Evolutionary conservation across 129 eudicot genomes (phyloP), one percentile per base, ranked within the genome.

Genomic region (Flaveria linearis): DNA sequence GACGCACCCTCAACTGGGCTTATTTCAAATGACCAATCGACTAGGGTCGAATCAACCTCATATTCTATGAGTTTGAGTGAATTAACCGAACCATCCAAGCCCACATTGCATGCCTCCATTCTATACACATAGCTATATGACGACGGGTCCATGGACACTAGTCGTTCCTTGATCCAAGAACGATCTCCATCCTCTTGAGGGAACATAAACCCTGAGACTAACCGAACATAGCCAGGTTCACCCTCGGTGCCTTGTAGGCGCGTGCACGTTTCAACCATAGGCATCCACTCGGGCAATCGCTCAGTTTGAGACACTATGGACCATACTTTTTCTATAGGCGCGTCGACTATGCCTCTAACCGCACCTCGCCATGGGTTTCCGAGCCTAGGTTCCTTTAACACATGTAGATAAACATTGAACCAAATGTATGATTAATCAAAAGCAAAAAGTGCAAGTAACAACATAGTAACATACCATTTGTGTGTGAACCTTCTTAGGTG

Each of bases 181-280:
- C 93, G 86, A 74, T 88, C 93, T 15, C 89, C 93, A 6, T 88
- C 93, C 18, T 88, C 85, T 76, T 88, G 96, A 1, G 93, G 85
- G 76, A 90, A 90, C 93, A 88, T 80, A 76, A 88, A 88, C 12
- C 96, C 96, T 0, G 93, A 90, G 73, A 90, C 91, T 80, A 90
- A 53, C 39, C 91, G 80, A 33, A 84, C 83, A 61, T 88, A 90
- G 41, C 87, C 89, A 15, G 88, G 88, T 55, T 75, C 51, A 23
- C 91, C 93, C 65, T 86, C 93, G n/a, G 77, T 75, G 62, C 96
- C 93, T 10, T 68, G 68, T 82, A 90, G 76, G 73, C 77, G 78
- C 2, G 89, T 88, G 86, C 93, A 90, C 12, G 68, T 82, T 76
- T 90, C 96, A 3, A 88, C 87, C 96, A 86, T 86, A n/a, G 93